These are phyloP conservation scores for Podospora tetraspora DNA, from an alignment of 495 filamentous ascomycete species.

Conservation along the genomic window DNA sequence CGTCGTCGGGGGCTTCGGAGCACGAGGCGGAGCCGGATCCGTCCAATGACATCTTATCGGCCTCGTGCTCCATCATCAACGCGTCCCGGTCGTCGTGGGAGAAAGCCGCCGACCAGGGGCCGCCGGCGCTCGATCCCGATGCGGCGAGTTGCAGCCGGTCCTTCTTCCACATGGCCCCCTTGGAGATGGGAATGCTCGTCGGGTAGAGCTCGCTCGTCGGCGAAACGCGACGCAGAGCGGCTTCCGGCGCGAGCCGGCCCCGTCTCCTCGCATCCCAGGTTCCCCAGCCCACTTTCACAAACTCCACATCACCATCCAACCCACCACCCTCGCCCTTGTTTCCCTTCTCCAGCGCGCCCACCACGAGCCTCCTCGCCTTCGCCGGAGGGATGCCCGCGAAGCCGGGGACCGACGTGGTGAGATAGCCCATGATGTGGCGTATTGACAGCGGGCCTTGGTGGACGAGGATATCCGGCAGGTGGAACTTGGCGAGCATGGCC, in stretches of 20 bases:
- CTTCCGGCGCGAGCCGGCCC: constrained; percentile 53
- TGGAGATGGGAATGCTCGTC: constrained; percentile 63
- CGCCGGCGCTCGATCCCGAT: constrained; percentile 54
- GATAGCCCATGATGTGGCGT: constrained; percentile 86
- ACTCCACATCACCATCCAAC: constrained; percentile 72
- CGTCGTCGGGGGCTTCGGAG: constrained; percentile 69
- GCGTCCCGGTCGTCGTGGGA: constrained; percentile 65
- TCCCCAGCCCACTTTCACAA: constrained; percentile 97
- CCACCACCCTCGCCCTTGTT: constrained; percentile 58
- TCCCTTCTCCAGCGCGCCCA: constrained; percentile 75
- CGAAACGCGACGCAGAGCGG: constrained; percentile 42
- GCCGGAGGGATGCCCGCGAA: constrained; percentile 87
- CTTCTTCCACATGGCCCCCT: constrained; percentile 40
- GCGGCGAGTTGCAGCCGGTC: constrained; percentile 43
- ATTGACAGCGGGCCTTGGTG: constrained; percentile 87
- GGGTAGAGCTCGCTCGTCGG: constrained; percentile 50
- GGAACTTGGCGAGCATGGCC: constrained; percentile 79
- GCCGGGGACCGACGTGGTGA: constrained; percentile 88
- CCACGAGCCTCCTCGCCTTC: constrained; percentile 84
- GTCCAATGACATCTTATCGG: constrained; percentile 93
- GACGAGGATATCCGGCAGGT: constrained; percentile 86
- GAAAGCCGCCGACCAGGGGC: constrained; percentile 49
- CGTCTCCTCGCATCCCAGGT: constrained; percentile 82
- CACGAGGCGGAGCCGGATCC: constrained; percentile 65
- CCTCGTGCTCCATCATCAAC: constrained; percentile 78